Base-by-base conservation (phyloP, 2,329 filamentous ascomycete species). In the Beauveria brongniartii region DNA sequence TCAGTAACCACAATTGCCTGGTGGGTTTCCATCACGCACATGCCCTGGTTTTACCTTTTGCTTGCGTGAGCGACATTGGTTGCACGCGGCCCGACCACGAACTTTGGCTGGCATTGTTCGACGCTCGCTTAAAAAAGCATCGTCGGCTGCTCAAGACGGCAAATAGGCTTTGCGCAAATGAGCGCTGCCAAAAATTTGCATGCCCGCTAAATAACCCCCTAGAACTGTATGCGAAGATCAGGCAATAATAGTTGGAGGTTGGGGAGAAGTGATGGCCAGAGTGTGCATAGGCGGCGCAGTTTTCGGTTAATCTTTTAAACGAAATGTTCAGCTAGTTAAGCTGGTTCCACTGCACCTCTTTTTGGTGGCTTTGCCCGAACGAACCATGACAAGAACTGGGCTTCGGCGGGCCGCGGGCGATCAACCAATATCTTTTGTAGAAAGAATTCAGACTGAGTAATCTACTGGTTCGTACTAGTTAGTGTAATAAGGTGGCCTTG, bases 41-140 rank as follows among this genome's bases (percentile, higher is more conserved):
- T 22, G 18, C 26, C 48, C 18, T n/a, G 48, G 34, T 5, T 2
- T 6, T 12, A 65, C 65, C 64, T 67, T 67, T 61, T 65, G 65
- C 55, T 67, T 67, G 30, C 65, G 57, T 18, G 63, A 41, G n/a
- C 65, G 65, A 50, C 65, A 67, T 8, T 59, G 63, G 20, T 64
- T 63, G 55, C 65, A 67, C 1, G 65, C 65, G 5, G 65, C 65
- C 7, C 61, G 62, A 37, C 65, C 65, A 37, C 65, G 59, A 7
- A 44, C n/a, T 18, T 57, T 47, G 5, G 55, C 26, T 57, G 55
- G 55, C 55, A 57, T 57, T n/a, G 12, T 37, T 37, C 20, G 20
- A 20, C 44, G 14, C 28, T n/a, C 20, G n/a, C 43, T 28, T 18
- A 24, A 14, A 24, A 28, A 7, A 10, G 26, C 55, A 55, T 44